phyloP scores from a whole-genome alignment of 129 eudicot species.

The Chrysanthemum makinoi region DNA sequence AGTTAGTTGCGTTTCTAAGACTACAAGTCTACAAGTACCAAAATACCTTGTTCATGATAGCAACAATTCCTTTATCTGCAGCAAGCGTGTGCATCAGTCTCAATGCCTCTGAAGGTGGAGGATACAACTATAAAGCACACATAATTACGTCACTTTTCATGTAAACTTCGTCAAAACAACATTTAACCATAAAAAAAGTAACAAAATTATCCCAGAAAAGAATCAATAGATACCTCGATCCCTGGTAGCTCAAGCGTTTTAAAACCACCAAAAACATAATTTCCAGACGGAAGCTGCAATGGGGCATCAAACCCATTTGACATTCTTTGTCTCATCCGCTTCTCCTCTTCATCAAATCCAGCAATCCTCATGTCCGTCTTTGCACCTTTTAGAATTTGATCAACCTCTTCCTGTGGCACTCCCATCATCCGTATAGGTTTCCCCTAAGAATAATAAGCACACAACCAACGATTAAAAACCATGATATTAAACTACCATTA shows the following conservation, averaged over 20 bases:
- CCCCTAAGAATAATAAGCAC: conserved; percentile 48
- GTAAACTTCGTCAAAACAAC: background rate
- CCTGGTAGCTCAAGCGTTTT: conserved; percentile 85
- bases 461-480: conserved; percentile 5
- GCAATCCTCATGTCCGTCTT: conserved; percentile 69
- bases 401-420: conserved; percentile 69
- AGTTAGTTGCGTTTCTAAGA: conserved; percentile 2
- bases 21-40: too few relatives aligned
- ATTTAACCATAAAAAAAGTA: background rate
- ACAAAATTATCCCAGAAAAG: background rate
- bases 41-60: conserved; percentile 89
- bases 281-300: conserved; percentile 74
- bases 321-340: conserved; percentile 60
- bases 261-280: conserved; percentile 71
- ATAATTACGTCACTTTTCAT: conserved; percentile 21
- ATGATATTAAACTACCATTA: background rate
- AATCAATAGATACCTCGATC: conserved; percentile 47
- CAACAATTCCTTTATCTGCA: conserved; percentile 92
- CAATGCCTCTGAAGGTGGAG: conserved; percentile 87
- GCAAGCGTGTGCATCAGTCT: conserved; percentile 91
- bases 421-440: conserved; percentile 91
- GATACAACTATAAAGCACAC: conserved; percentile 52
- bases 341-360: conserved; percentile 95
- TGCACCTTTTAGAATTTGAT: conserved; percentile 57
- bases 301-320: conserved; percentile 34